Evolutionary conservation across 108 stramenopile species (phyloP), one percentile per base, ranked within the genome.

Genomic region (Pseudonitzschia pungens): DNA sequence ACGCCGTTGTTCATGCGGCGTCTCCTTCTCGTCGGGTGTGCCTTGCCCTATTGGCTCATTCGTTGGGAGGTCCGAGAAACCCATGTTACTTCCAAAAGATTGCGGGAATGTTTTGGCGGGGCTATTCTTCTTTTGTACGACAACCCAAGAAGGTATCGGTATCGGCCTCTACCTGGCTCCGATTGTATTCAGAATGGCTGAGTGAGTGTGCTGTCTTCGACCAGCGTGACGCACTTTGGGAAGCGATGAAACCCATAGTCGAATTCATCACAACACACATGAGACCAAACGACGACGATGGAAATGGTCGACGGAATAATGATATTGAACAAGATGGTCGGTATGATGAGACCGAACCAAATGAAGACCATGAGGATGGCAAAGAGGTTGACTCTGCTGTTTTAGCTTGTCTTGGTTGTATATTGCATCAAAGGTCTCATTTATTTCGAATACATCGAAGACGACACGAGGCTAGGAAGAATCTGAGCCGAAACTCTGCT

Each of bases 141-240:
- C 36, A 28, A 67, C 11, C 21, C 11, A 28, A 5, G 27, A 9
- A 26, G 4, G 16, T 11, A 14, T 18, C 18, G 3, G 45, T 11
- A 48, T 48, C 65, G 4, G 40, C 65, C 2, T 50, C 44, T 10
- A 22, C 16, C 21, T 67, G 65, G 65, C 36, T 67, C n/a, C 65
- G 65, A 7, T 15, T 67, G 24, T 67, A 67, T 48, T 45, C 65
- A 24, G 65, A 67, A 27, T 67, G 65, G 65, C 43, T 67, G 45
- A 28, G 65, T 50, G 65, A 67, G 28, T 67, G 65, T 48, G 27
- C 65, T 21, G 28, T 67, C 6, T 45, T 50, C 27, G 65, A 67
- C 26, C 45, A 67, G 43, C 65, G 27, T 3, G 48, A 67, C 48
- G n/a, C 26, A n/a, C 21, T 28, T 9, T 67, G 65, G 65, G 45